phyloP scores from a whole-genome alignment of 805 yeast genomes.

The Starmera dryadoides region DNA sequence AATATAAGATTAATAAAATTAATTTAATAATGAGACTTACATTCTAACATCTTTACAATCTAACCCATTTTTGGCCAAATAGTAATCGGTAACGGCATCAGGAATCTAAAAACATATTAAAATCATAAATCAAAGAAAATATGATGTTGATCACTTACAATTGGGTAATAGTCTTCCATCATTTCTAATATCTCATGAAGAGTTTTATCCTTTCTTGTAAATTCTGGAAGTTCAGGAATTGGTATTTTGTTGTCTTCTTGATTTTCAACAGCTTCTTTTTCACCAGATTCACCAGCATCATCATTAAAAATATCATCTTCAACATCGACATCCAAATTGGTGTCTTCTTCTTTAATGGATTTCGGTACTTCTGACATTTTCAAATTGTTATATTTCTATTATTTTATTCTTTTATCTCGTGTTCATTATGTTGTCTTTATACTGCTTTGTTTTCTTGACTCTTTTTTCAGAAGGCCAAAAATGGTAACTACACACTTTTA shows the following conservation, averaged over 20 bases:
- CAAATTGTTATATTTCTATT: not conserved
- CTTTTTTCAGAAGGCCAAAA: too few species aligned
- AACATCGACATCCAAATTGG: slow-evolving; percentile 1
- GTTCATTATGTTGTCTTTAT: not conserved
- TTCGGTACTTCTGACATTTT: not conserved
- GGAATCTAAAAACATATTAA: slow-evolving; percentile 49
- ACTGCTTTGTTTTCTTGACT: too few species aligned
- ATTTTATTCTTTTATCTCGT: too few species aligned
- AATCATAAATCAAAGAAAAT: too few species aligned
- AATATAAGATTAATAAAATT: slow-evolving; percentile 8
- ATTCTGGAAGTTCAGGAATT: slow-evolving; percentile 47
- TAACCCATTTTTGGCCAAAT: slow-evolving; percentile 78
- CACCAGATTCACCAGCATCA: slow-evolving; percentile 9
- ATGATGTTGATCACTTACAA: too few species aligned
- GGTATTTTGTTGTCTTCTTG: slow-evolving; percentile 7
- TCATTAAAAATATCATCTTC: slow-evolving; percentile 2
- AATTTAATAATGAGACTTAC: slow-evolving; percentile 5
- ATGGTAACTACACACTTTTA: too few species aligned
- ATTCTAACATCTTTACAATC: slow-evolving; percentile 70
- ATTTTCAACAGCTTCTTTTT: slow-evolving; percentile 9
- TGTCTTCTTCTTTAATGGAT: slow-evolving; percentile 1
- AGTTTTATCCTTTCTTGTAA: slow-evolving; percentile 73
- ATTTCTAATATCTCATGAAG: slow-evolving; percentile 76
- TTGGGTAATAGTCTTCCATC: slow-evolving; percentile 93
- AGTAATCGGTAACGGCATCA: slow-evolving; percentile 92